phyloP scores from a whole-genome alignment of 2,329 filamentous ascomycete species.

The Paecilomyces fulvus region DNA sequence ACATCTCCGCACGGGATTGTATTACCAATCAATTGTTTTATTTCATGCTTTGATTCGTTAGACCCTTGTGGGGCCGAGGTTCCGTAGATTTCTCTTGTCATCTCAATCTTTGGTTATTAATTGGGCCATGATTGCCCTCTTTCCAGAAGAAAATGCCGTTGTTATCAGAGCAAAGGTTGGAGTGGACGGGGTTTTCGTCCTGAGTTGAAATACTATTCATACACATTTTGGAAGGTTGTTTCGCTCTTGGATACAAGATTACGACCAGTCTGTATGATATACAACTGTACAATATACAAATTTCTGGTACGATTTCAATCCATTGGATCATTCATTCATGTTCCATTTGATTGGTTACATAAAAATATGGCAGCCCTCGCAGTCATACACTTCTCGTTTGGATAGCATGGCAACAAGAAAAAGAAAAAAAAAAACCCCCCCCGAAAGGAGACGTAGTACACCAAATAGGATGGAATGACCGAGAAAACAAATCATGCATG shows the following conservation, averaged over 20 bases:
- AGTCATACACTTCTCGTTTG: neutral
- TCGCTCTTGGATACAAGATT: too few species aligned
- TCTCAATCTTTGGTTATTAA: neutral
- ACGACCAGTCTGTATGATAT: too few species aligned
- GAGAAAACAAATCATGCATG: neutral
- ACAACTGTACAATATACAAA: too few species aligned
- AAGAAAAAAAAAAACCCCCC: neutral
- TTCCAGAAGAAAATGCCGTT: too few species aligned
- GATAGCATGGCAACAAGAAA: neutral
- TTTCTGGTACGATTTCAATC: too few species aligned
- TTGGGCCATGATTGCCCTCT: too few species aligned
- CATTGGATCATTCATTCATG: neutral
- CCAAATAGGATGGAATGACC: neutral
- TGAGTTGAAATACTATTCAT: too few species aligned
- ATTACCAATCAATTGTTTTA: neutral
- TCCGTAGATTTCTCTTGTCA: neutral
- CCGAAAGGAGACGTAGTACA: neutral
- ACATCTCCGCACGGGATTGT: neutral
- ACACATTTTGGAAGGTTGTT: too few species aligned
- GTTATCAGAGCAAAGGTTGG: neutral
- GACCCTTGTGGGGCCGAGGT: neutral
- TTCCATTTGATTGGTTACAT: neutral
- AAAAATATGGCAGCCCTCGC: neutral
- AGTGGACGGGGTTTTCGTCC: neutral
- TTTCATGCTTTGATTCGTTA: neutral